These are phyloP conservation scores for Hymenochaete sp. DNA, from an alignment of 1,284 basidiomycete genomes.

Conservation along the genomic window DNA sequence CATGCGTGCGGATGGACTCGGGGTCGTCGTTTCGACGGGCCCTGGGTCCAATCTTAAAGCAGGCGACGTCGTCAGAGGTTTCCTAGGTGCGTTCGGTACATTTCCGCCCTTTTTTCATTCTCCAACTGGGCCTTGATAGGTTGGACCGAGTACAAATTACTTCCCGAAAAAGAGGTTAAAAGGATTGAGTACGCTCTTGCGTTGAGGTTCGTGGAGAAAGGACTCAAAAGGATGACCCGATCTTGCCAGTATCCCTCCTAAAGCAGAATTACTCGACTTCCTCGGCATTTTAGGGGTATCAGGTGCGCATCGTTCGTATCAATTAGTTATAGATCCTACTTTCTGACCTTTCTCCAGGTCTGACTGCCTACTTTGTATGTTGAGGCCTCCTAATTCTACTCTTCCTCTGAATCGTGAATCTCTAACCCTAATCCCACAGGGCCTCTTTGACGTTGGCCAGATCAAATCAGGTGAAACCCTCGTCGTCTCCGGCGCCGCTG, in stretches of 20 bases:
- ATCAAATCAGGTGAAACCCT: conserved; percentile 77
- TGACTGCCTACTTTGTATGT: conserved; percentile 78
- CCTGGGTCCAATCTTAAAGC: conserved; percentile 41
- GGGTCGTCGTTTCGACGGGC: conserved; percentile 53
- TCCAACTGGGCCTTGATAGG: conserved; percentile 33
- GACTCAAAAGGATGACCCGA: not conserved
- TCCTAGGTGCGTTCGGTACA: conserved; percentile 38
- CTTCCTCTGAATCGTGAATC: not conserved
- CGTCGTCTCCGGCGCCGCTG: conserved; percentile 83
- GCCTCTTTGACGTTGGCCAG: conserved; percentile 71
- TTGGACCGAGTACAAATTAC: conserved; percentile 71
- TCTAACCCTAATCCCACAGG: conserved; percentile 34
- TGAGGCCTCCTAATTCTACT: conserved; percentile 2
- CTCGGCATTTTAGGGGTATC: conserved; percentile 67
- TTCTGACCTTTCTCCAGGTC: conserved; percentile 34
- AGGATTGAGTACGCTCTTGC: conserved; percentile 40
- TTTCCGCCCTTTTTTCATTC: conserved; percentile 3
- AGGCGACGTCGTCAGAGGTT: conserved; percentile 61
- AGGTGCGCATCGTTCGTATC: conserved; percentile 32
- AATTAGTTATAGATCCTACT: too few relatives aligned
- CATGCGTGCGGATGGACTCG: conserved; percentile 71
- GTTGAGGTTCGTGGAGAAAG: not conserved
- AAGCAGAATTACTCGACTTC: conserved; percentile 61
- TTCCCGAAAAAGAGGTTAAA: conserved; percentile 45
- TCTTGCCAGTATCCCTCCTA: conserved; percentile 41